A percentile compares a stretch with the other conserved stretches of the same genome.
These are phyloP conservation scores for Powellomyces hirtus DNA, from an alignment of 192 early-diverging fungal species.

Conservation along the genomic window DNA sequence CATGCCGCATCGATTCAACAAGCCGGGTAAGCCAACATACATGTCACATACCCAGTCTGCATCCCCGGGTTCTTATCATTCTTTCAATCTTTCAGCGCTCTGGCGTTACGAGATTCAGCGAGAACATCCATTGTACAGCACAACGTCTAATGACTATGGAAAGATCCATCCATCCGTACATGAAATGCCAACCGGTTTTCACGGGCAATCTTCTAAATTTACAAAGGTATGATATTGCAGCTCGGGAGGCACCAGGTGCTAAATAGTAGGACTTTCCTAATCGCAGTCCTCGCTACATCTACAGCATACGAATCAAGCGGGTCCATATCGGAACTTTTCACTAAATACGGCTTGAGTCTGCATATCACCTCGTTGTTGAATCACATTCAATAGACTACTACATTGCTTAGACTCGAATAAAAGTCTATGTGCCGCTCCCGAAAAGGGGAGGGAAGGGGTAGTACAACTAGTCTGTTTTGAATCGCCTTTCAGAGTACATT, in stretches of 20 bases:
- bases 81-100: background rate
- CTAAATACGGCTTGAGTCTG: constrained; percentile 32
- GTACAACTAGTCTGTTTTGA: constrained; percentile 24
- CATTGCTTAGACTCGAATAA: too few relatives aligned
- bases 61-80: background rate
- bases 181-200: constrained; percentile 53
- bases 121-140: constrained; percentile 45
- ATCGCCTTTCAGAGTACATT: constrained; percentile 16
- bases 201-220: constrained; percentile 47
- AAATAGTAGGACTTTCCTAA: background rate
- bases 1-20: constrained; percentile 45
- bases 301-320: constrained; percentile 41
- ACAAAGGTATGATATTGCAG: constrained; percentile 34
- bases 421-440: too few relatives aligned
- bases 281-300: background rate
- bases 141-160: constrained; percentile 48
- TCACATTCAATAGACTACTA: too few relatives aligned
- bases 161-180: constrained; percentile 41
- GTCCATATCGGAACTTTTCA: constrained; percentile 44
- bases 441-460: background rate
- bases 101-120: constrained; percentile 22
- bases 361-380: too few relatives aligned
- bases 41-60: background rate
- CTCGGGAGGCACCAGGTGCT: background rate
- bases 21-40: constrained; percentile 36